These are phyloP conservation scores for Dalbergia cultrata DNA, from an alignment of 306 rosid genomes.

Conservation along the genomic window DNA sequence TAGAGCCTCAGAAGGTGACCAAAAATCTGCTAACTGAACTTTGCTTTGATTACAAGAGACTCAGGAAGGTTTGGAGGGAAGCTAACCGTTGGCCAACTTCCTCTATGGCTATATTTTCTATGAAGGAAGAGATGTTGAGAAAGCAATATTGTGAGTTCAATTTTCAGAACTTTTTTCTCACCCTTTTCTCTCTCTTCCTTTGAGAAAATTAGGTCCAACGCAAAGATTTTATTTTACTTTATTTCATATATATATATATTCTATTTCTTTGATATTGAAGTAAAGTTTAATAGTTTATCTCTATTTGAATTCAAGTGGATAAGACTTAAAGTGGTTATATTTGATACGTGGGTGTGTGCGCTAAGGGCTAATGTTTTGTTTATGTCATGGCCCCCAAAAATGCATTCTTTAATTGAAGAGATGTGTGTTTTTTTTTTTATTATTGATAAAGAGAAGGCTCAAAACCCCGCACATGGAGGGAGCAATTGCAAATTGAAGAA, in stretches of 20 bases:
- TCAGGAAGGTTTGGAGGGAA: conserved; percentile 70
- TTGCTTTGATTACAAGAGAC: conserved; percentile 87
- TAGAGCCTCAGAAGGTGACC: conserved; percentile 82
- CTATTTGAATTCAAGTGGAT: conserved; percentile 53
- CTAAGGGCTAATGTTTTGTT: conserved; percentile 34
- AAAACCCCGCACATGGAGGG: too few species aligned
- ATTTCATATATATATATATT: not conserved
- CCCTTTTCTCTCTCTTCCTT: conserved; percentile 32
- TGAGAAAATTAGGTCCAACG: conserved; percentile 52
- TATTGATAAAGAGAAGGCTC: too few species aligned
- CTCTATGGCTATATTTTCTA: conserved; percentile 58
- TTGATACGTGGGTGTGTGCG: conserved; percentile 1
- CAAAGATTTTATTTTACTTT: conserved; percentile 17
- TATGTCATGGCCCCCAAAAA: conserved; percentile 21
- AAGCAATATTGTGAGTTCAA: conserved; percentile 51
- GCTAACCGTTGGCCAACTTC: conserved; percentile 94
- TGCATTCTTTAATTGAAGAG: not conserved
- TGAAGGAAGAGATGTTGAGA: conserved; percentile 72
- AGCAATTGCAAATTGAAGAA: not conserved
- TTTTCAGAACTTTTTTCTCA: conserved; percentile 37
- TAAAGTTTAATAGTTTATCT: conserved; percentile 28
- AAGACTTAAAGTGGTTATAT: conserved; percentile 48
- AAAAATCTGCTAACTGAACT: conserved; percentile 58
- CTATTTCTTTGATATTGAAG: conserved; percentile 1
- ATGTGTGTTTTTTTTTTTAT: too few species aligned